Evolutionary conservation across 2,329 filamentous ascomycete species (phyloP).

Genomic region (Diaporthe longicolla): DNA sequence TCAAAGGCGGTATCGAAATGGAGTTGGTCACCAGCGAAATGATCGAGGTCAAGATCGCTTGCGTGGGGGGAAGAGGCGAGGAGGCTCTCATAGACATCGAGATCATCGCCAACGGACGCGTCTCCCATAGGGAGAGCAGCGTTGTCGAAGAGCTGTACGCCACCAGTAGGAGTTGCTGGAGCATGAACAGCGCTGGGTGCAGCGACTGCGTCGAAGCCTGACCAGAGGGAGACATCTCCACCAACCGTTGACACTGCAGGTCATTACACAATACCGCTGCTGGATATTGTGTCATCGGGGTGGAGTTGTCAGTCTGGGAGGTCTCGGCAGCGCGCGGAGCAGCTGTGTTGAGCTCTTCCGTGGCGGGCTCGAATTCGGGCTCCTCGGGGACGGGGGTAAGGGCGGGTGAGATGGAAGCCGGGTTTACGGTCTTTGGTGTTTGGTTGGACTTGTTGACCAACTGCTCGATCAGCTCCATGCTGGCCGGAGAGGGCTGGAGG

Average conservation of each 20-base stretch:
- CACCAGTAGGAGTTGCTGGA: constrained; percentile 71
- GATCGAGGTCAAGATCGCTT: constrained; percentile 76
- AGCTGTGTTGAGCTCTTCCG: constrained; percentile 47
- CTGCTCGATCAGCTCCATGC: constrained; percentile 56
- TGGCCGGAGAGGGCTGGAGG: constrained; percentile 42
- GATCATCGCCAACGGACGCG: constrained; percentile 77
- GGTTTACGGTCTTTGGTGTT: constrained; percentile 67
- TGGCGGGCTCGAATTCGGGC: constrained; percentile 49
- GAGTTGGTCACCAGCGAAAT: constrained; percentile 73
- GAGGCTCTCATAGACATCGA: constrained; percentile 82
- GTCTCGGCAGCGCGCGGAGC: constrained; percentile 46
- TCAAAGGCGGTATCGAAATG: constrained; percentile 45
- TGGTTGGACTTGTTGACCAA: constrained; percentile 57
- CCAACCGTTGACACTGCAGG: constrained; percentile 98
- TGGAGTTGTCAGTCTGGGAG: constrained; percentile 55
- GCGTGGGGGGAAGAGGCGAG: constrained; percentile 81
- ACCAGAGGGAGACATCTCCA: constrained; percentile 68
- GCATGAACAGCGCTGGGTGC: constrained; percentile 58
- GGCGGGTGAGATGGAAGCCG: constrained; percentile 72
- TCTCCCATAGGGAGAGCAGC: constrained; percentile 77
- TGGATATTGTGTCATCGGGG: constrained; percentile 99
- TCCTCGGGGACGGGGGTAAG: constrained; percentile 66
- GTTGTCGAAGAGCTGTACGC: constrained; percentile 72
- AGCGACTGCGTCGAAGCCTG: constrained; percentile 59
- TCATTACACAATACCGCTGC: constrained; percentile 98